Evolutionary conservation across 1,284 basidiomycete species (phyloP), one percentile per base, ranked within the genome.

Genomic region (Ceratobasidium sp.): DNA sequence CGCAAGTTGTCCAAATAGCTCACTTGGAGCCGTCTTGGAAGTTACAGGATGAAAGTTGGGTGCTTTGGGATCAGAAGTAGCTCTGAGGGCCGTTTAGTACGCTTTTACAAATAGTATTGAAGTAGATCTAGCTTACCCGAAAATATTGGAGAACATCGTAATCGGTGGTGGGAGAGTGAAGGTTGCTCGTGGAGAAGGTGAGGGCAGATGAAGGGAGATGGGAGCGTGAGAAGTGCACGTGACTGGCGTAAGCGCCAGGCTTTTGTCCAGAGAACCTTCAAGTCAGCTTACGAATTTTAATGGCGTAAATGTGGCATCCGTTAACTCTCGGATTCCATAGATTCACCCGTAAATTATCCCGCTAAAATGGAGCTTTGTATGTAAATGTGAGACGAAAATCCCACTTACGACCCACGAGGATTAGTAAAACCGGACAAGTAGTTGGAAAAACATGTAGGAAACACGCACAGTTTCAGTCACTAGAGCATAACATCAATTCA

Each of bases 41-140:
- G 93, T 91, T 79, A 95, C 71, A 6, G 95, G 92, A 82, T 92
- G 91, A 82, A 97, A 92, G 82, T 93, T 97, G 74, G 90, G 91
- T 3, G 92, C 91, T 70, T 86, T 88, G 23, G 81, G 78, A 50
- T 82, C 78, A 33, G 80, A 79, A 26, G 79, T 70, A 20, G 66
- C 33, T 64, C 70, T 56, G 26, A 48, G 84, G 64, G 78, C 46
- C 78, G 71, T 80, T 73, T 54, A 79, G 81, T 62, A 83, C 80
- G 67, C 33, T 5, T 59, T 46, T 67, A 28, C 68, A 33, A 13
- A 33, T 40, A 62, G 33, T 23, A 40, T 61, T 50, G 73, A 50
- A 73, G 67, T 71, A 70, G 48, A 70, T 64, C 68, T 38, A 62
- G 91, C 92, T 90, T 83, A 93, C 92, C 91, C 91, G 81, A 92